Percentiles rank a stretch among this genome's conserved stretches.
Evolutionary conservation across 306 rosid species (phyloP).

Genomic region (Sicyos edulis): DNA sequence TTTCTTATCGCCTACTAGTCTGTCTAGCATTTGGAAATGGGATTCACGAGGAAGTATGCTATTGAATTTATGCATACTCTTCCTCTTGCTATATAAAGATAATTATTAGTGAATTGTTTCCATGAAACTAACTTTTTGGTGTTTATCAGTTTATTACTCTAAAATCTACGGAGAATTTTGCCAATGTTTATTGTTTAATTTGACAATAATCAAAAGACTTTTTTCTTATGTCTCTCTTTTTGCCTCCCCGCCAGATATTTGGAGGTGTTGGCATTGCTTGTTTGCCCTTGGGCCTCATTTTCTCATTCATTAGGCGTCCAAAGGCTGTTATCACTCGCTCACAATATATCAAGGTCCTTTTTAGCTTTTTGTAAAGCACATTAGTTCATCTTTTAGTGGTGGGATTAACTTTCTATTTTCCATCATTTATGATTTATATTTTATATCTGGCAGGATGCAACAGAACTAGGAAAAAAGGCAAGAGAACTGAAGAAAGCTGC

Average conservation of each 20-base stretch:
- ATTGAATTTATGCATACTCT: background rate
- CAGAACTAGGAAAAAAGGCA: conserved; percentile 86
- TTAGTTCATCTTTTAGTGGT: background rate
- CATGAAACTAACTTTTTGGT: background rate
- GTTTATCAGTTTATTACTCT: background rate
- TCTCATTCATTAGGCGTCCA: conserved; percentile 82
- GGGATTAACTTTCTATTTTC: background rate
- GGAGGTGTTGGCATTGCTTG: conserved; percentile 97
- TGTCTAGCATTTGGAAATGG: background rate
- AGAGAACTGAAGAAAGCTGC: conserved; percentile 90
- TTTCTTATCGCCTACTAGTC: background rate
- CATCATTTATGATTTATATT: conserved; percentile 10
- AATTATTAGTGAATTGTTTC: too few relatives aligned
- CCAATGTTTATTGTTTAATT: background rate
- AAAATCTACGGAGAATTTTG: background rate
- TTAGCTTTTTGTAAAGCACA: conserved; percentile 15
- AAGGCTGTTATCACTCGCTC: conserved; percentile 99
- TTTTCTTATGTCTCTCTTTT: conserved; percentile 13
- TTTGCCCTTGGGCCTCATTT: conserved; percentile 85
- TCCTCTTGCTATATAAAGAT: background rate
- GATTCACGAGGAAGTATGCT: background rate
- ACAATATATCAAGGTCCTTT: conserved; percentile 82
- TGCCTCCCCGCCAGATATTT: conserved; percentile 54
- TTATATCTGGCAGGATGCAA: conserved; percentile 66
- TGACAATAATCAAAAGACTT: background rate